Base-by-base conservation (phyloP, 306 rosid species). In the Bauhinia variegata region DNA sequence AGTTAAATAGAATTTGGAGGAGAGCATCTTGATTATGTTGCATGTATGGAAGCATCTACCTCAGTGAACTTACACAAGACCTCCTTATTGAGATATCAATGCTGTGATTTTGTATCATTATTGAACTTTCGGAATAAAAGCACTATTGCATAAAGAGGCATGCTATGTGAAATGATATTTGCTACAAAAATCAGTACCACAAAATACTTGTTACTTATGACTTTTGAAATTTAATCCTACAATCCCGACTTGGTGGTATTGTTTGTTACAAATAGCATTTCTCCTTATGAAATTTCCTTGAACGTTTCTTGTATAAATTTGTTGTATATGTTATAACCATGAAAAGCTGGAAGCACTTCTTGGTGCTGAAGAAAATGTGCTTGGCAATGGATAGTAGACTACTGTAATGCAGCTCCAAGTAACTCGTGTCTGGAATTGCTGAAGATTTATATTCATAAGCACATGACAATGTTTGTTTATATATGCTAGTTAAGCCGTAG, bases 31-130 rank as follows among this genome's bases (percentile, higher is more conserved):
- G 43, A 54, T 69, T 52, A 62, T 42, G 49, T 71, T 65, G 52
- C 30, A 58, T 58, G 42, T 73, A 32, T 60, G 57, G 31, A 75
- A 54, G 11, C 5, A 19, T 41, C 11, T 62, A 14, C 60, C 64
- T 56, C 38, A 55, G 61, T 68, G 58, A 68, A 49, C 67, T 50
- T 36, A 49, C 68, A 43, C 37, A 62, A 7, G 65, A 46, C 48
- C 33, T 57, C 14, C 11, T 46, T 3, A 8, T 19, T 16, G 53
- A 62, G 48, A 39, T 43, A n/a, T n/a, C n/a, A 28, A 19, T 77
- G 67, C 48, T 4, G 28, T 65, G 46, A 63, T 67, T 44, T 14
- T 19, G 19, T 56, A 46, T 65, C 48, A 73, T 5, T 59, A 64
- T 50, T 11, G 28, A 60, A 76, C 62, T 28, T 41, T 50, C 15